A percentile compares a stretch with the other conserved stretches of the same genome.
Evolutionary conservation across 2,329 filamentous ascomycete genomes (phyloP).

Genomic region (Beauveria sp.): DNA sequence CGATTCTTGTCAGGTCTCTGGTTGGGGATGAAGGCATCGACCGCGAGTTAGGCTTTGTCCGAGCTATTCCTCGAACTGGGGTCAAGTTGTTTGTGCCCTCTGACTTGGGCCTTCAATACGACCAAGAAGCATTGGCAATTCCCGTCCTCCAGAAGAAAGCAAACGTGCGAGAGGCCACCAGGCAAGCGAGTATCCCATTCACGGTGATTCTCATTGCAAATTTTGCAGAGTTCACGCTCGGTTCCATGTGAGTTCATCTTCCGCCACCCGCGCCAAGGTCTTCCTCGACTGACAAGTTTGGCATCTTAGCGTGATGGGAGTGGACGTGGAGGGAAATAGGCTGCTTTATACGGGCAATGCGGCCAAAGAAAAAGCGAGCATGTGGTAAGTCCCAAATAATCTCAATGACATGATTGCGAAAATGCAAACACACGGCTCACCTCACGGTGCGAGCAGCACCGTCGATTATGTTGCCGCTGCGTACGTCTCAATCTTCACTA

Average conservation of each 20-base stretch:
- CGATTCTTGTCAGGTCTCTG: not conserved
- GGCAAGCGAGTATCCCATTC: not conserved
- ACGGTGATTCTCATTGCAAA: not conserved
- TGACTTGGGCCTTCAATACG: not conserved
- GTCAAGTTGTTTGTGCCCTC: slow-evolving; percentile 4
- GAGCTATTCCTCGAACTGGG: not conserved
- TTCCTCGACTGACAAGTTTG: too few relatives aligned
- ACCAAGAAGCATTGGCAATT: not conserved
- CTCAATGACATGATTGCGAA: not conserved
- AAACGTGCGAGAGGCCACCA: not conserved
- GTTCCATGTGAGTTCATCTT: too few relatives aligned
- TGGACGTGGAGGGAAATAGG: not conserved
- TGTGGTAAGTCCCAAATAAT: too few relatives aligned
- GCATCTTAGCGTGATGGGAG: not conserved
- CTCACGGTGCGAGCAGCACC: not conserved
- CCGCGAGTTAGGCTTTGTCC: not conserved
- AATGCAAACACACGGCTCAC: not conserved
- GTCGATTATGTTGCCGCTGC: not conserved
- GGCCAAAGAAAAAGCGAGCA: too few relatives aligned
- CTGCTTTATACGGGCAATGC: not conserved
- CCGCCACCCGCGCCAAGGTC: too few relatives aligned
- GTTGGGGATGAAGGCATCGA: not conserved
- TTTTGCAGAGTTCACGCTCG: too few relatives aligned
- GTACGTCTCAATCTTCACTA: not conserved
- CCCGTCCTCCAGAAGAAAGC: not conserved